Evolutionary conservation across 2,329 filamentous ascomycete genomes (phyloP), one percentile per base, ranked within the genome.

Genomic region (Clonostachys sp.): DNA sequence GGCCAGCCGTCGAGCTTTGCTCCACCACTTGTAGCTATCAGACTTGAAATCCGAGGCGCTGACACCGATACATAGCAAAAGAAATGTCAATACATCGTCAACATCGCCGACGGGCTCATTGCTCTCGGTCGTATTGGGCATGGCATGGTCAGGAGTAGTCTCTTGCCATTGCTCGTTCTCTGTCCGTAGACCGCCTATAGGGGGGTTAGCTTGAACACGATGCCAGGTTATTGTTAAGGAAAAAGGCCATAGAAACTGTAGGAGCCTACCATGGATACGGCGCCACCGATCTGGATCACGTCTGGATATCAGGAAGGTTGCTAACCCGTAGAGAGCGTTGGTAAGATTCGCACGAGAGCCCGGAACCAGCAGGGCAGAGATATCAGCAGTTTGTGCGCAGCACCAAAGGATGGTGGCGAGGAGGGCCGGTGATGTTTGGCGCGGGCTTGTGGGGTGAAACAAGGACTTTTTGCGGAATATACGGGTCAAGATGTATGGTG

Each of bases 1-100:
- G 13, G 68, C 67, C 24, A 76, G 55, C 12, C 65, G 53, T 0
- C 65, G 55, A 2, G 71, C 66, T 51, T 73, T 72, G 48, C 64
- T 67, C 68, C 68, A 73, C 73, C 73, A 76, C 48, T 67, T 71
- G 45, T 71, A 61, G 49, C 66, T 69, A 50, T 76, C 74, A 5
- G 68, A 66, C 53, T 75, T 76, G 62, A 72, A 74, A 44, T 75
- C 71, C 12, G 71, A 66, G 0, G 69, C 72, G 1, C 73, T 76
- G 5, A 74, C 66, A 1, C 70, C 69, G 33, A 75, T 69, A 12
- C 68, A 66, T 6, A 77, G 58, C 2, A 75, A 63, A 6, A 69
- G 62, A 18, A 72, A 70, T 0, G 69, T 70, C n/a, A 75, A 54
- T 17, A 75, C 70, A 47, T 71, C 70, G 48, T 73, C 72, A 6